Conservation (phyloP, 768 basidiomycete genomes). For the Amanita subjunquillea region DNA sequence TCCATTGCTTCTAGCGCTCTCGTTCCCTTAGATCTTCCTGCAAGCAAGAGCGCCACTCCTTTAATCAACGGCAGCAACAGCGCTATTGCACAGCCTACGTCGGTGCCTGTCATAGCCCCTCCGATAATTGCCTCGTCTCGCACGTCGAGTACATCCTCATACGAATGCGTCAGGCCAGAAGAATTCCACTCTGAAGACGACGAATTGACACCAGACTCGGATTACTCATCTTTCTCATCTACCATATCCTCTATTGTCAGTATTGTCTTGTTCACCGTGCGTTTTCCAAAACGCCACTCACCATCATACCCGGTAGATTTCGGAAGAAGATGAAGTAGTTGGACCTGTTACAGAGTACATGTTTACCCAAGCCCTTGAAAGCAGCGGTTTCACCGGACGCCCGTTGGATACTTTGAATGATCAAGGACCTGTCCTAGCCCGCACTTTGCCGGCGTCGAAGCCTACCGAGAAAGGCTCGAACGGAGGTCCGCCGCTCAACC, state of each 20-base stretch:
- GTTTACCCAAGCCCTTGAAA: conserved; percentile 5
- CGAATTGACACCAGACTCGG: conserved; percentile 3
- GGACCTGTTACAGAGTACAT: conserved; percentile 5
- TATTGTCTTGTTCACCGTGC: not conserved
- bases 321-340: conserved; percentile 5
- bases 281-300: not conserved
- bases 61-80: not conserved
- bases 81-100: not conserved
- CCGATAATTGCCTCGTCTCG: not conserved
- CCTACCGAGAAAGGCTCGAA: not conserved
- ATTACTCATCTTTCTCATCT: conserved; percentile 4
- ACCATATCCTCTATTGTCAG: conserved; percentile 6
- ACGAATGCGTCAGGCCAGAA: conserved; percentile 6
- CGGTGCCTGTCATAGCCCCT: not conserved
- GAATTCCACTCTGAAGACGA: conserved; percentile 7
- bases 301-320: not conserved
- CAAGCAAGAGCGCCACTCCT: not conserved
- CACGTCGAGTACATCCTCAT: conserved; percentile 1
- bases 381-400: not conserved
- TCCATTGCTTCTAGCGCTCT: conserved; percentile 6
- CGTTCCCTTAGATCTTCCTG: not conserved
- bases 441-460: not conserved
- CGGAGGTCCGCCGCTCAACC: not conserved
- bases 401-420: not conserved
- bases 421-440: not conserved